phyloP scores from a whole-genome alignment of 1,284 basidiomycete genomes.

The Cutaneotrichosporon dermatis region DNA sequence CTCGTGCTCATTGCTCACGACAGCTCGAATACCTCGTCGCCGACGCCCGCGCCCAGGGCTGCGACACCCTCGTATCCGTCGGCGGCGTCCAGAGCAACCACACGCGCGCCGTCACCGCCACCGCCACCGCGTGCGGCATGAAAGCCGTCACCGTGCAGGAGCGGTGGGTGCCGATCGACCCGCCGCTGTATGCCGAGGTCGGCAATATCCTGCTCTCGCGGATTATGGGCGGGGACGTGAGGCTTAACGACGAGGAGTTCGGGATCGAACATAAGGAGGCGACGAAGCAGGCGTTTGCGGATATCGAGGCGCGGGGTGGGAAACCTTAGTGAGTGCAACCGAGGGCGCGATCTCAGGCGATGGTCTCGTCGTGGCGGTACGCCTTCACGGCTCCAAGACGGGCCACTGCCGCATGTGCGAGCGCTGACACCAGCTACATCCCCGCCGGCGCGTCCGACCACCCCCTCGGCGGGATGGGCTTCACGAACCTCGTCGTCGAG shows the following conservation, averaged over 20 bases:
- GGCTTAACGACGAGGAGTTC: conserved; percentile 31
- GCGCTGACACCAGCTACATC: conserved; percentile 20
- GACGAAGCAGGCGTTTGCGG: conserved; percentile 30
- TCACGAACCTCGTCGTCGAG: conserved; percentile 32
- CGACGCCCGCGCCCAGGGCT: conserved; percentile 28
- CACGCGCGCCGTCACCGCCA: conserved; percentile 33
- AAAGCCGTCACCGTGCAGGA: conserved; percentile 35
- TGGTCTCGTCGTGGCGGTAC: no score
- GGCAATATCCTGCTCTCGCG: conserved; percentile 39
- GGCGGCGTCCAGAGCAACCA: conserved; percentile 40
- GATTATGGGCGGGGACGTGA: conserved; percentile 39
- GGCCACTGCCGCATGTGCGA: no score
- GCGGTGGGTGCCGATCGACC: conserved; percentile 38
- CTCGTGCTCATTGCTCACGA: neutral
- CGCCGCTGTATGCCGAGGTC: conserved; percentile 30
- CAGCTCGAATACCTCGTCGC: conserved; percentile 38
- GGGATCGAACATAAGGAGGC: conserved; percentile 34
- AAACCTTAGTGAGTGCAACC: conserved; percentile 29
- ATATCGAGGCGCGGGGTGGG: conserved; percentile 29
- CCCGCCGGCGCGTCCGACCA: conserved; percentile 39
- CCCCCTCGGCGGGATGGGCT: conserved; percentile 32
- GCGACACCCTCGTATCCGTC: conserved; percentile 34
- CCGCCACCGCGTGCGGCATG: conserved; percentile 4
- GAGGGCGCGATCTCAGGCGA: no score
- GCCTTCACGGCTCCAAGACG: no score